Conservation (phyloP, 139 green algal species). For the Tetradesmus lagerheimii region DNA sequence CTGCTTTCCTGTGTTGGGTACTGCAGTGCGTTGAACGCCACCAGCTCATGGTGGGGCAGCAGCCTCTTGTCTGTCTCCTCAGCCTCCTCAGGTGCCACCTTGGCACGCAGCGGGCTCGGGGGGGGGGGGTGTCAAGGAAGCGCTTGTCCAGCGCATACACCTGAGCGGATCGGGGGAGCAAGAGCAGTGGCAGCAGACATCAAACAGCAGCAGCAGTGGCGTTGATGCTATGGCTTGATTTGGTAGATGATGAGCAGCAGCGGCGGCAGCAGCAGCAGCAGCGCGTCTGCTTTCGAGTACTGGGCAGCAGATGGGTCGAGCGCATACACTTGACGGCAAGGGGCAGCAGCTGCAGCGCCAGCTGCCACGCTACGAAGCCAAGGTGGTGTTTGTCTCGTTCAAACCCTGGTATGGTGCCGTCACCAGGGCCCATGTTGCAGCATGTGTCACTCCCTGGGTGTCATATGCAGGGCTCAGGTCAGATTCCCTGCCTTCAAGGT, state of each 20-base stretch:
- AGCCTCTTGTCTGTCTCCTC: constrained; percentile 94
- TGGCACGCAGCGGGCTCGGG: constrained; percentile 72
- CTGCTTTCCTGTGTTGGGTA: constrained; percentile 74
- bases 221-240: too few species aligned
- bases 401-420: too few species aligned
- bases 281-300: too few species aligned
- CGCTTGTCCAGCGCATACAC: constrained; percentile 92
- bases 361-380: too few species aligned
- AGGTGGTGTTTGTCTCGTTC: too few species aligned
- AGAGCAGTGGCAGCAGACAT: background rate
- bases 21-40: constrained; percentile 60
- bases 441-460: background rate
- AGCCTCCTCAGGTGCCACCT: constrained; percentile 77
- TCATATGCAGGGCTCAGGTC: background rate
- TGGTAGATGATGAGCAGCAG: too few species aligned
- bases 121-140: constrained; percentile 94
- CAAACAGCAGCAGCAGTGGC: background rate
- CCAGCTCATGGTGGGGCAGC: constrained; percentile 83
- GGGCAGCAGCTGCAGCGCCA: too few species aligned
- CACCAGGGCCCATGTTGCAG: too few species aligned
- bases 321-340: too few species aligned
- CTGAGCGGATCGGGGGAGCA: too few species aligned
- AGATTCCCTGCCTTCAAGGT: background rate
- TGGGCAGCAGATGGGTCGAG: too few species aligned
- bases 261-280: too few species aligned